Conservation (phyloP, 305 asterid genomes). For the Fraxinus sp. region DNA sequence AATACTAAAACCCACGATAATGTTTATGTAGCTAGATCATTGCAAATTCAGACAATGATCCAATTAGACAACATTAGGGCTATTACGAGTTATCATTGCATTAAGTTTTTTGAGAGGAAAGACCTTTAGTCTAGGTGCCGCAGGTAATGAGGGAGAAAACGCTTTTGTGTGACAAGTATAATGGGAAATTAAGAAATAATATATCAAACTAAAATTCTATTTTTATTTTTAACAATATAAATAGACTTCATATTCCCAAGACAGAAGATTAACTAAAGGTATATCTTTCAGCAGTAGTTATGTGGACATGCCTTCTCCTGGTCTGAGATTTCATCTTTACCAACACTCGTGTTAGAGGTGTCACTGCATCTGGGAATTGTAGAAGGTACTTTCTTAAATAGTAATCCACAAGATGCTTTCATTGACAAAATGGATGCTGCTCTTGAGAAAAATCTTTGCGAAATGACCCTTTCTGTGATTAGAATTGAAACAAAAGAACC, state of each 20-base stretch:
- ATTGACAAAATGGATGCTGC: constrained; percentile 25
- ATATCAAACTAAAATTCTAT: not conserved
- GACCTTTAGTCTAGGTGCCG: not conserved
- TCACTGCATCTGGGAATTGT: constrained; percentile 54
- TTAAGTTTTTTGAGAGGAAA: not conserved
- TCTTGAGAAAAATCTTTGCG: constrained; percentile 19
- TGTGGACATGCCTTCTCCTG: constrained; percentile 48
- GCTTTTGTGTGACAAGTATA: not conserved
- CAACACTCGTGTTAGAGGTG: constrained; percentile 39
- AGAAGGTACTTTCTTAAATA: constrained; percentile 31
- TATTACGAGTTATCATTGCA: not conserved
- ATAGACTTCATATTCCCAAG: not conserved
- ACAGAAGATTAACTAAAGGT: not conserved
- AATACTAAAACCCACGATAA: constrained; percentile 1
- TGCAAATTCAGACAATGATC: constrained; percentile 3
- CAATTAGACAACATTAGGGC: not conserved
- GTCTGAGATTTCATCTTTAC: constrained; percentile 46
- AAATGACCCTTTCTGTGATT: constrained; percentile 41
- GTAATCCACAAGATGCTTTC: constrained; percentile 31
- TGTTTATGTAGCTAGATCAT: not conserved
- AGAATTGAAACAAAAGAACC: constrained; percentile 12
- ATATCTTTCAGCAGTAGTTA: constrained; percentile 1
- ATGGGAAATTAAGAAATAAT: not conserved
- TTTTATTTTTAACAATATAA: not conserved
- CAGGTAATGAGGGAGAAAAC: not conserved